Base-by-base conservation (phyloP, 2,329 filamentous ascomycete genomes). In the Albifimbria verrucaria region DNA sequence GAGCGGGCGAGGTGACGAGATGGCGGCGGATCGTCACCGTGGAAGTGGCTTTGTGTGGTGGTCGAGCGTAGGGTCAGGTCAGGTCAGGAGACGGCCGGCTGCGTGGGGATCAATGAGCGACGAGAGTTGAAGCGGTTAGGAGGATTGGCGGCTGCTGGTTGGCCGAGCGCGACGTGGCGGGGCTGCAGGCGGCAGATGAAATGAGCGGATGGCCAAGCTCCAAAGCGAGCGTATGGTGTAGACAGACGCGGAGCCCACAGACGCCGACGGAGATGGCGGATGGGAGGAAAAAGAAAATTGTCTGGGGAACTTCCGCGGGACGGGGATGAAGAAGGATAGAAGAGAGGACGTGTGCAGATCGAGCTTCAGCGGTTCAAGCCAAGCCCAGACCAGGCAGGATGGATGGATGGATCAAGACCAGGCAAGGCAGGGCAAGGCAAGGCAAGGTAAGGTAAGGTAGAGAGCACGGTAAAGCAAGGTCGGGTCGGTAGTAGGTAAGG, bases 221-320 rank as follows among this genome's bases (percentile, higher is more conserved):
- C 3, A 28, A 26, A 48, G n/a, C 45, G 21, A 48, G 45, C 23
- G 24, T 18, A 26, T 18, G 21, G 45, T 48, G 21, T 23, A 48
- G 24, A 26, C 24, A 48, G 45, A 24, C 21, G 45, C 45, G 45
- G 45, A 48, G 53, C 42, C 50, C 48, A 59, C 49, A 50, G 63
- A 69, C 67, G 60, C 61, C 57, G 66, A 63, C 63, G 63, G 63
- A 62, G 58, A 61, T 57, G 58, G 57, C 52, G 54, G 54, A 53
- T 52, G 51, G 51, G 20, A 44, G 42, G 22, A 12, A 44, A 24
- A 21, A 12, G 42, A 20, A 24, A 21, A 25, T 25, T 46, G 43
- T 11, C 43, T 46, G 43, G 43, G 32, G 32, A 6, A 12, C 11
- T n/a, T 39, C 32, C 12, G 32, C 18, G 32, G 12, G 32, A 39